Evolutionary conservation across 2,329 filamentous ascomycete genomes (phyloP).

Genomic region (Fusarium papillatum): DNA sequence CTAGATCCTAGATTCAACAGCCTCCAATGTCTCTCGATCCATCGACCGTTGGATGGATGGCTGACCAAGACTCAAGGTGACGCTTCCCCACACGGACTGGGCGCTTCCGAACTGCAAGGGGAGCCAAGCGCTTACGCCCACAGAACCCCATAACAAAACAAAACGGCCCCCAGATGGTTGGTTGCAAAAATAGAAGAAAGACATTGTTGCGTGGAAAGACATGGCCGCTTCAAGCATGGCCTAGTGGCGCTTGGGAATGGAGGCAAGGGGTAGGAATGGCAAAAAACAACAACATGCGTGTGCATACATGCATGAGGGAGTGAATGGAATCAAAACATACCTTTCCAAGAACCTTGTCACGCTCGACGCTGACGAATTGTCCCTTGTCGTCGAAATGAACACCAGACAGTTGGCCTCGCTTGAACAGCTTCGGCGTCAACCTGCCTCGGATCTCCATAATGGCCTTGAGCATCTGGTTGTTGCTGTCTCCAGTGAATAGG

Average conservation of each 20-base stretch:
- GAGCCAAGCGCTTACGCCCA: slow-evolving; percentile 41
- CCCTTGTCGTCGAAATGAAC: slow-evolving; percentile 88
- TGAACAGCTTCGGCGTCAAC: slow-evolving; percentile 89
- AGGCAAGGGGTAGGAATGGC: slow-evolving; percentile 34
- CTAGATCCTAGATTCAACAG: slow-evolving; percentile 28
- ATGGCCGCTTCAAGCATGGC: slow-evolving; percentile 17
- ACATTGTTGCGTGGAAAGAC: slow-evolving; percentile 22
- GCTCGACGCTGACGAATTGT: slow-evolving; percentile 88
- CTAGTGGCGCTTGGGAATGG: slow-evolving; percentile 30
- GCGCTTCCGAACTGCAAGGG: slow-evolving; percentile 42
- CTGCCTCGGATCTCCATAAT: slow-evolving; percentile 98
- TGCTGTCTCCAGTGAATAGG: slow-evolving; percentile 92
- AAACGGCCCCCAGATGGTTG: slow-evolving; percentile 28
- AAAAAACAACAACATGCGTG: slow-evolving; percentile 29
- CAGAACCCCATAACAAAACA: slow-evolving; percentile 34
- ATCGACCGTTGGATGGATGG: slow-evolving; percentile 23
- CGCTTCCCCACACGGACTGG: slow-evolving; percentile 37
- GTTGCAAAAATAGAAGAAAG: slow-evolving; percentile 41
- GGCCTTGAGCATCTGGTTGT: slow-evolving; percentile 97
- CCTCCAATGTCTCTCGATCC: slow-evolving; percentile 21
- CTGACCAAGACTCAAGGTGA: slow-evolving; percentile 32
- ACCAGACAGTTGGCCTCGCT: slow-evolving; percentile 81
- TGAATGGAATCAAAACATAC: slow-evolving; percentile 60
- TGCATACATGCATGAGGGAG: slow-evolving; percentile 13
- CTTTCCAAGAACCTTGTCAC: slow-evolving; percentile 89